Conservation (phyloP, 2,329 filamentous ascomycete species). For the Aspergillus pseudotamarii region DNA sequence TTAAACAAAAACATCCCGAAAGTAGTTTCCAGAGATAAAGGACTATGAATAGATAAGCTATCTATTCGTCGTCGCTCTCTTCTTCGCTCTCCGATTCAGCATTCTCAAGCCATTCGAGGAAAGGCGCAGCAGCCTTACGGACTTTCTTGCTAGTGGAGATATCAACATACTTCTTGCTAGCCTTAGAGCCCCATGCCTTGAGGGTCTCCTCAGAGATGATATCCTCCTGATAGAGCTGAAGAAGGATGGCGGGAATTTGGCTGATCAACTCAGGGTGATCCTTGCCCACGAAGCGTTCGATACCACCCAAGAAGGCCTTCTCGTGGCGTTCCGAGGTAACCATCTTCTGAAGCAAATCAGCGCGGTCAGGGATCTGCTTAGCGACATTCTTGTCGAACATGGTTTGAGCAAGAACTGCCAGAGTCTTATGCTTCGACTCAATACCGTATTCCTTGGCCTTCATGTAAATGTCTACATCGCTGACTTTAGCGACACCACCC, state of each 20-base stretch:
- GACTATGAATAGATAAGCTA: background rate
- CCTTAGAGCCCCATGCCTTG: slow-evolving; percentile 88
- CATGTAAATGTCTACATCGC: slow-evolving; percentile 88
- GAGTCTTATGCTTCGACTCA: slow-evolving; percentile 89
- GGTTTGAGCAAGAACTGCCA: slow-evolving; percentile 88
- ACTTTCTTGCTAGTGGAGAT: slow-evolving; percentile 88
- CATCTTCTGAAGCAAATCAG: slow-evolving; percentile 87
- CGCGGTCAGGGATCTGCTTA: slow-evolving; percentile 82
- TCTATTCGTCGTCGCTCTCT: slow-evolving; percentile 52
- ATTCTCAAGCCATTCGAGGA: slow-evolving; percentile 90
- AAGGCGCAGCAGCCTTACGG: slow-evolving; percentile 89
- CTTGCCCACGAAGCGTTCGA: slow-evolving; percentile 85
- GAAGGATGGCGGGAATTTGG: slow-evolving; percentile 81
- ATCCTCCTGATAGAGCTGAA: slow-evolving; percentile 89
- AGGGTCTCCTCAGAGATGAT: slow-evolving; percentile 85
- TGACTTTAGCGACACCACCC: slow-evolving; percentile 75
- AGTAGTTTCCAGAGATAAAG: slow-evolving; percentile 2
- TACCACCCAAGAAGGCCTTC: slow-evolving; percentile 92
- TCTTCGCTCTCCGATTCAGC: slow-evolving; percentile 72
- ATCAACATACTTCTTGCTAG: slow-evolving; percentile 98
- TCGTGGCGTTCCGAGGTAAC: slow-evolving; percentile 90
- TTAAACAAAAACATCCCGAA: slow-evolving; percentile 12
- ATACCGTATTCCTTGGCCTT: slow-evolving; percentile 97
- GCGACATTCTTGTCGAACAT: slow-evolving; percentile 90
- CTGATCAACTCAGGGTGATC: slow-evolving; percentile 77